These are phyloP conservation scores for Leishmania arabica DNA, from an alignment of 208 protist genomes.

Conservation along the genomic window DNA sequence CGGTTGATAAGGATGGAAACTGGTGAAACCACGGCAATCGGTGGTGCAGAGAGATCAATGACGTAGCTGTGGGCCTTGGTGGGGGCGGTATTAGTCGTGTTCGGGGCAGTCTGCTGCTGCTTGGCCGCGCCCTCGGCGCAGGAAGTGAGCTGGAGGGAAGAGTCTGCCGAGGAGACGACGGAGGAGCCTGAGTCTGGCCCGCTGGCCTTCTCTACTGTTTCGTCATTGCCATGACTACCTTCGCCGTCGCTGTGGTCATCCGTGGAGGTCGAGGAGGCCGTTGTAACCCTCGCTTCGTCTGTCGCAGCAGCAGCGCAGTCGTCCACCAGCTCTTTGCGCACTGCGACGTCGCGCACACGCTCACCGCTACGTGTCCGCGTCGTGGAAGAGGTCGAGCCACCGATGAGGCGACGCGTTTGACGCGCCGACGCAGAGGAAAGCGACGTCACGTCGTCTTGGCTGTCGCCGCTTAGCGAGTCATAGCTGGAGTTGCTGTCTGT, in stretches of 20 bases:
- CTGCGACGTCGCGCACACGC: not conserved
- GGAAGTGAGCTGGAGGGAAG: not conserved
- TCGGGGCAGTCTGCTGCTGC: not conserved
- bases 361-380: not conserved
- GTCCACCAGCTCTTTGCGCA: not conserved
- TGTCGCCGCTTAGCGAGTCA: not conserved
- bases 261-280: not conserved
- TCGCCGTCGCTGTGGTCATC: not conserved
- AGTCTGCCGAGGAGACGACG: not conserved
- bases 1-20: conserved; percentile 41
- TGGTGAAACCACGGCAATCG: conserved; percentile 22
- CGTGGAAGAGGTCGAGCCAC: not conserved
- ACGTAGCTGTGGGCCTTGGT: not conserved
- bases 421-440: not conserved
- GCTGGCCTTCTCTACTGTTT: conserved; percentile 2
- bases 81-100: not conserved
- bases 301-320: not conserved
- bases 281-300: not conserved
- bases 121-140: not conserved
- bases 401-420: not conserved
- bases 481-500: not conserved
- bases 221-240: not conserved
- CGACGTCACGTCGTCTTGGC: not conserved
- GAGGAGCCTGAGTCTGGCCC: not conserved
- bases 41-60: conserved; percentile 26